These are phyloP conservation scores for Diaporthe citrichinensis DNA, from an alignment of 2,329 filamentous ascomycete genomes.

Conservation along the genomic window DNA sequence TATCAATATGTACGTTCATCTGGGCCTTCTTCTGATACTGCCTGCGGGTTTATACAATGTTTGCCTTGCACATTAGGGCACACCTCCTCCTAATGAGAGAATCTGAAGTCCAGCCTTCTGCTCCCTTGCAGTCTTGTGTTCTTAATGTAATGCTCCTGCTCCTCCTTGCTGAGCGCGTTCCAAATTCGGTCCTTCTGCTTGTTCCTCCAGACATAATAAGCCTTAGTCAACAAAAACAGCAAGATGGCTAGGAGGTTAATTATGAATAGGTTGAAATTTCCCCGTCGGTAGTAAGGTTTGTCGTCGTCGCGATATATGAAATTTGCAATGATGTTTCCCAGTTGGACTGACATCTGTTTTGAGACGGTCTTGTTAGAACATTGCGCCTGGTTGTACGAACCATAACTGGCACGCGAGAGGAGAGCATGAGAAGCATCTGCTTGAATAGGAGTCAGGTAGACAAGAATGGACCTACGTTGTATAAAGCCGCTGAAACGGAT, in stretches of 20 bases:
- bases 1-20: not conserved
- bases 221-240: conserved; percentile 64
- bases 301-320: conserved; percentile 70
- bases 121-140: conserved; percentile 60
- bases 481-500: conserved; percentile 70
- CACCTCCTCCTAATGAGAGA: conserved; percentile 50
- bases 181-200: conserved; percentile 61
- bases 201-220: conserved; percentile 68
- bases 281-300: conserved; percentile 65
- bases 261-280: conserved; percentile 67
- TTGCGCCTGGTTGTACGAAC: rapidly evolving
- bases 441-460: no score
- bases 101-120: conserved; percentile 59
- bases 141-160: conserved; percentile 63
- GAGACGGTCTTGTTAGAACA: not conserved
- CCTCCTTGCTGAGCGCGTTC: conserved; percentile 62
- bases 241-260: conserved; percentile 64
- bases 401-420: not conserved
- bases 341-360: conserved; percentile 54
- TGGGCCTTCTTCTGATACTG: no score
- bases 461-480: conserved; percentile 59
- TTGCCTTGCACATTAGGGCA: no score
- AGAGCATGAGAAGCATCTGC: not conserved
- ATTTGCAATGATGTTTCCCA: conserved; percentile 51
- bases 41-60: not conserved